Base-by-base conservation (phyloP, 2,329 filamentous ascomycete species). In the Colletotrichum neosansevieriae region DNA sequence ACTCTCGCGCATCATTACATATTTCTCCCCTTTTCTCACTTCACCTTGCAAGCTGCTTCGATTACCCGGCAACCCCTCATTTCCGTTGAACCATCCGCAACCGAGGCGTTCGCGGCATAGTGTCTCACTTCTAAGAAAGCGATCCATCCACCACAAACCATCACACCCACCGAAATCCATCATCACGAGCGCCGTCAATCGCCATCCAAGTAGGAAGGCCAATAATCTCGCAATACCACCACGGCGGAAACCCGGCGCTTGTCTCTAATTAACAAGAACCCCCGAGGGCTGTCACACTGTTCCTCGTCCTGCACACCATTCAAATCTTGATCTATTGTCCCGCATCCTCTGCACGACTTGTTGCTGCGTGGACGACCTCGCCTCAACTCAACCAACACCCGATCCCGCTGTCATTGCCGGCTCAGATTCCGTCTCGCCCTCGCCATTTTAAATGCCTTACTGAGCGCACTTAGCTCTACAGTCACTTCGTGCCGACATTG, bases 161-260 rank as follows among this genome's bases (percentile, higher is more conserved):
- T 40, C 47, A 64, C 60, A 64, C 61, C 65, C 65, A 54, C 61
- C 54, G 47, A 50, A 49, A 44, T 34, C 54, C 54, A 63, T 64
- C 67, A 67, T 70, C 70, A 71, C 70, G 70, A 68, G 70, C 63
- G 32, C 49, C 54, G 44, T 59, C 40, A 67, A 60, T 51, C 67
- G 42, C 58, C 17, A 44, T 71, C 67, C 13, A 63, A 67, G 68
- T 54, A 71, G 70, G 70, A 71, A 71, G 70, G 70, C 70, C 63
- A 64, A 64, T 64, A 66, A 62, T 66, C 58, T 65, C 57, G 44
- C 69, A 61, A 69, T 69, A 64, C 65, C 69, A 69, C 60, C 60
- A 50, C 65, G 66, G 56, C 57, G 69, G 69, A 58, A 44, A 40
- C 67, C 29, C 50, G 65, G 56, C 62, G 66, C 66, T 69, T 69